phyloP scores from a whole-genome alignment of 208 protist species.

The Trypanosoma caninum region DNA sequence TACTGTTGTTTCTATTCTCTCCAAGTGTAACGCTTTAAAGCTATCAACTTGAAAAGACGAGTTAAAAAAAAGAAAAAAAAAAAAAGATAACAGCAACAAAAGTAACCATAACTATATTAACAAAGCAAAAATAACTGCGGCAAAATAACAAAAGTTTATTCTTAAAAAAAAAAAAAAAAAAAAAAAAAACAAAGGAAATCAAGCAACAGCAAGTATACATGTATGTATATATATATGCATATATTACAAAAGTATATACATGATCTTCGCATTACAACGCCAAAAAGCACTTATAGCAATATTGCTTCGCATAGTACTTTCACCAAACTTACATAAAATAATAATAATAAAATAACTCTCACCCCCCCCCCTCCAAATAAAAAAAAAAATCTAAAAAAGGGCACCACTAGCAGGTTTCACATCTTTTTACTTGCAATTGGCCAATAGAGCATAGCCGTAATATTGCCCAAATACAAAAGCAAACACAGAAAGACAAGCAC shows the following conservation, averaged over 20 bases:
- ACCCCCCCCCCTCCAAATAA: not conserved
- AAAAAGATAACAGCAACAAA: not conserved
- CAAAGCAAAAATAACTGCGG: slow-evolving; percentile 3
- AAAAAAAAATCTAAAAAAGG: not conserved
- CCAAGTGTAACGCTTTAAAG: no score
- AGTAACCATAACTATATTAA: slow-evolving; percentile 5
- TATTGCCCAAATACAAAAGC: not conserved
- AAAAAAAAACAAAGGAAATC: slow-evolving; percentile 17
- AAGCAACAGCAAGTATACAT: not conserved
- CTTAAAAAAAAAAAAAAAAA: slow-evolving; percentile 8
- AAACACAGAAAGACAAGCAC: not conserved
- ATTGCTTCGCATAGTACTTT: not conserved
- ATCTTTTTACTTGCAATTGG: not conserved
- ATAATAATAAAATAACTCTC: not conserved
- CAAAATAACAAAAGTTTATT: not conserved
- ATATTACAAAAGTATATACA: slow-evolving; percentile 1
- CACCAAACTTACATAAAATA: not conserved
- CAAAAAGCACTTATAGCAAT: not conserved
- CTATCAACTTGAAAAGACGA: no score
- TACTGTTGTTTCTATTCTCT: no score
- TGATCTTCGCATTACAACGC: no score
- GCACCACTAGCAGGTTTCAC: not conserved
- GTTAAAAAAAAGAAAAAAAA: not conserved
- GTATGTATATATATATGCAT: not conserved
- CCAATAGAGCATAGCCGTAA: not conserved